A percentile compares a stretch with the other conserved stretches of the same genome.
Conservation (phyloP, 495 filamentous ascomycete species). For the Neurospora sp. region DNA sequence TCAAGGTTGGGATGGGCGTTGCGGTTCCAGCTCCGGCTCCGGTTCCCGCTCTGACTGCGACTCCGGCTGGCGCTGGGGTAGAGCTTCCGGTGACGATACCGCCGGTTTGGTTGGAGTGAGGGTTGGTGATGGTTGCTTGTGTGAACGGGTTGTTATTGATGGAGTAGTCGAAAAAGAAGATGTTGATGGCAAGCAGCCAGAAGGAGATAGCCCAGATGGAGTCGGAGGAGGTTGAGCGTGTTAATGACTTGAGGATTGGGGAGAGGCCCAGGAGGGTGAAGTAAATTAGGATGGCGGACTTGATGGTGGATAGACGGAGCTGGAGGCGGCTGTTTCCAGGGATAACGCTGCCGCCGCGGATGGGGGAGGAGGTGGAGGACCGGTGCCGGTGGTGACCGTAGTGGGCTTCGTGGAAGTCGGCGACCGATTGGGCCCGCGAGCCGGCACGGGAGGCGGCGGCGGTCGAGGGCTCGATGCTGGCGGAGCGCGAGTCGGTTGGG, state of each 20-base stretch:
- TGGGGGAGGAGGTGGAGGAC: not conserved
- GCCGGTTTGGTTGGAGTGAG: not conserved
- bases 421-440: not conserved
- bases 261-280: constrained; percentile 81
- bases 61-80: not conserved
- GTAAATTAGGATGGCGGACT: constrained; percentile 91
- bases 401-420: not conserved
- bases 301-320: constrained; percentile 44
- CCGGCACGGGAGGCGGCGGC: constrained; percentile 13
- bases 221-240: constrained; percentile 78
- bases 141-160: not conserved
- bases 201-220: constrained; percentile 94
- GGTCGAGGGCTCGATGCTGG: constrained; percentile 27
- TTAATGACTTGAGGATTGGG: constrained; percentile 90
- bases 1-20: not conserved
- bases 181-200: constrained; percentile 88
- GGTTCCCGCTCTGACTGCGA: not conserved
- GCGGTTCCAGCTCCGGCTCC: not conserved
- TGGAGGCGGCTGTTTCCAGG: constrained; percentile 22
- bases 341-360: not conserved
- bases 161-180: constrained; percentile 95
- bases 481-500: constrained; percentile 20
- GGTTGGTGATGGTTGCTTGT: not conserved
- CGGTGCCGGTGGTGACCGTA: constrained; percentile 1
- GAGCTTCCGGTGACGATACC: constrained; percentile 13